A percentile compares a stretch with the other conserved stretches of the same genome.
phyloP scores from a whole-genome alignment of 768 basidiomycete genomes.

The Phaeotremella skinneri region DNA sequence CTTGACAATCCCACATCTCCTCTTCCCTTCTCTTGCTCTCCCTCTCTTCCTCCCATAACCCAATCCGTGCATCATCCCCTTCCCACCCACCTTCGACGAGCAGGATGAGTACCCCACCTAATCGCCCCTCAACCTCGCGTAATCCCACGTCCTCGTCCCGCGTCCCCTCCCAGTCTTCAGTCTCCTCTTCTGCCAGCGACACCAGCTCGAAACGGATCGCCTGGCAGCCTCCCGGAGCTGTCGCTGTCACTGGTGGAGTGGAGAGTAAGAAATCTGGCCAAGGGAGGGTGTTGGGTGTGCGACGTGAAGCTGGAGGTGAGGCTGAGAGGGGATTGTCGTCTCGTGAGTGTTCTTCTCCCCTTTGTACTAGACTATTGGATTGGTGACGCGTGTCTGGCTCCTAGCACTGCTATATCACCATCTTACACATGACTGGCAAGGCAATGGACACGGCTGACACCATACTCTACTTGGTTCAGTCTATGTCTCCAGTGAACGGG shows the following conservation, averaged over 20 bases:
- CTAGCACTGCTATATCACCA: too few relatives aligned
- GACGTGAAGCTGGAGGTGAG: constrained; percentile 1
- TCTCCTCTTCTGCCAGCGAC: neutral
- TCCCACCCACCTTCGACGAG: too few relatives aligned
- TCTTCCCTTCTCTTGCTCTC: too few relatives aligned
- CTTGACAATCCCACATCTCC: too few relatives aligned
- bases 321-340: constrained; percentile 13
- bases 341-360: neutral
- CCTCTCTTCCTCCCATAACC: too few relatives aligned
- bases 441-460: too few relatives aligned
- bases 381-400: too few relatives aligned
- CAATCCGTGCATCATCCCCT: too few relatives aligned
- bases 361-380: neutral
- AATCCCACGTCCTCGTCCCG: neutral
- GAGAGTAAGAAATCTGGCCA: constrained; percentile 10
- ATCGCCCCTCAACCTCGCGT: too few relatives aligned
- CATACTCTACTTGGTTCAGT: neutral
- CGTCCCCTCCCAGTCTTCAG: neutral
- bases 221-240: neutral
- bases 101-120: too few relatives aligned
- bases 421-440: too few relatives aligned
- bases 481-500: constrained; percentile 4
- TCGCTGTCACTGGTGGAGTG: neutral
- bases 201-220: neutral
- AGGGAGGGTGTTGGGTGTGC: constrained; percentile 9